Base-by-base conservation (phyloP, 2,329 filamentous ascomycete genomes). In the Beauveria rudraprayagi region DNA sequence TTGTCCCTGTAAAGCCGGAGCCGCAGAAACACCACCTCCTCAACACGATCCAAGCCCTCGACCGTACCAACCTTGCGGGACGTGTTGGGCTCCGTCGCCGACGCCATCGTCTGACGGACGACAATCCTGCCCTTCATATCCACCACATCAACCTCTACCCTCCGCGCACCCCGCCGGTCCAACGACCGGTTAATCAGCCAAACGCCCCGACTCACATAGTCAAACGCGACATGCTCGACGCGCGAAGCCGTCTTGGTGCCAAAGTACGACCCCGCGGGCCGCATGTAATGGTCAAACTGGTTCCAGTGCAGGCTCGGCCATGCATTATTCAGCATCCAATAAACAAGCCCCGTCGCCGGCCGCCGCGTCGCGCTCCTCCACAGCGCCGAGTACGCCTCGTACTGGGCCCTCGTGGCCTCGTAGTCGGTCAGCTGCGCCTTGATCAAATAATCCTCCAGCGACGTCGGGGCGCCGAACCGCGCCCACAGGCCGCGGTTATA, bases 231-330 rank as follows among this genome's bases (percentile, higher is more conserved):
- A 52, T 85, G 81, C 66, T 87, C 83, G 1, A 70, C 19, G 0
- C 80, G 72, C 1, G 70, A 69, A 0, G 75, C 83, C 0, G 77
- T 69, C 68, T 87, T 86, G 17, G 78, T 77, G 3, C 85, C 85
- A 62, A 81, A 87, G 63, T 84, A 87, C 0, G 81, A 77, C 0
- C 83, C 85, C 0, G 77, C 80, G 0, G 83, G 79, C 24, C 78
- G 80, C 46, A 86, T 70, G 64, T 87, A 87, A 68, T 84, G 83
- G 65, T 87, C 85, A 67, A 86, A 86, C 6, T 86, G 70, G 58
- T 83, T 83, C 85, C 85, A 88, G 67, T 87, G 85, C 30, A 88
- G 71, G 60, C 78, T 81, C 0, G 85, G 85, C 83, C 84, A 88
- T 0, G 84, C 85, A 51, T 80, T 80, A 65, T 86, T 86, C 58